These are phyloP conservation scores for Primulina tabacum DNA, from an alignment of 257 asterid genomes.

Conservation along the genomic window DNA sequence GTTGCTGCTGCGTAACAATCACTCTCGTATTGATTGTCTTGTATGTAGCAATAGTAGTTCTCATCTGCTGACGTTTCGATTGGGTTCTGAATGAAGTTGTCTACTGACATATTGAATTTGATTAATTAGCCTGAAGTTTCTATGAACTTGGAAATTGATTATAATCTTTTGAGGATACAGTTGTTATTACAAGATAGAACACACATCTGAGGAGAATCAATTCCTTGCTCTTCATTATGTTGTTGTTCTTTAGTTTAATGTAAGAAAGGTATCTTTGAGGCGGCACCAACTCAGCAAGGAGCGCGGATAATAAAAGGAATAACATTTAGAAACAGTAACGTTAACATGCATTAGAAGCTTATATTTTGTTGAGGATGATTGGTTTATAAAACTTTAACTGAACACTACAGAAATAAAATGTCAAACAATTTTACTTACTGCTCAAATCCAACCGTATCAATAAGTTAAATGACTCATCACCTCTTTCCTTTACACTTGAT, in stretches of 20 bases:
- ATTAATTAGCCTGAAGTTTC: constrained; percentile 1
- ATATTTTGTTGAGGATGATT: too few relatives aligned
- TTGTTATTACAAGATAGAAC: constrained; percentile 14
- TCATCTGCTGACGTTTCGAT: constrained; percentile 30
- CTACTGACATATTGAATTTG: constrained; percentile 8
- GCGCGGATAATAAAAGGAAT: neutral
- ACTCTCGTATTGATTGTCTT: constrained; percentile 7
- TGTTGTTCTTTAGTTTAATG: constrained; percentile 15
- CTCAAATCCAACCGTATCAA: too few relatives aligned
- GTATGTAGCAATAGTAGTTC: neutral
- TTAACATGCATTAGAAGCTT: too few relatives aligned
- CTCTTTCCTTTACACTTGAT: too few relatives aligned
- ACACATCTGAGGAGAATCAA: constrained; percentile 28
- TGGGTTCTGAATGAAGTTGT: constrained; percentile 22
- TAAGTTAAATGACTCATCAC: too few relatives aligned
- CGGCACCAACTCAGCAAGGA: too few relatives aligned
- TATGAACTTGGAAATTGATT: neutral
- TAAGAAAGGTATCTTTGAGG: constrained; percentile 35
- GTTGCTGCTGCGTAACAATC: constrained; percentile 2
- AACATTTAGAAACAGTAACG: too few relatives aligned
- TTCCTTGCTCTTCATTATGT: constrained; percentile 26
- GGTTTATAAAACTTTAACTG: too few relatives aligned
- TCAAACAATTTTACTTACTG: too few relatives aligned
- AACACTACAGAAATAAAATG: too few relatives aligned
- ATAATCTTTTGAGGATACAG: neutral